phyloP scores from a whole-genome alignment of 805 yeast species.

The Metschnikowia dekortorum region DNA sequence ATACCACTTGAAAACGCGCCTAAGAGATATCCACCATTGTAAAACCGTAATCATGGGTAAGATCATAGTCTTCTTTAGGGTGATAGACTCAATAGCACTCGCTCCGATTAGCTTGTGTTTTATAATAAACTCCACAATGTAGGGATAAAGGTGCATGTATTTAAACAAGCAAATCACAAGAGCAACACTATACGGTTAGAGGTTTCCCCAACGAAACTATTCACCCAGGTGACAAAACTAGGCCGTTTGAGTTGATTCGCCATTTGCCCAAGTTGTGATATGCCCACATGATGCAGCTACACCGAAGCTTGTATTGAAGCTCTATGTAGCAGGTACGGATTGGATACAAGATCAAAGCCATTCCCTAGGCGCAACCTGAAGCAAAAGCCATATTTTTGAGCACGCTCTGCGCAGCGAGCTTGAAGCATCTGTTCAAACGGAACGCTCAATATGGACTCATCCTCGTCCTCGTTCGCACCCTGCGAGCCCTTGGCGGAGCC shows the following conservation, averaged over 20 bases:
- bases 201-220: no score
- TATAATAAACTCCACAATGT: not conserved
- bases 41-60: no score
- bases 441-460: slow-evolving; percentile 15
- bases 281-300: not conserved
- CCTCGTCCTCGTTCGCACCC: slow-evolving; percentile 24
- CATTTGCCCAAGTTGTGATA: no score
- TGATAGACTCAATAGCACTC: no score
- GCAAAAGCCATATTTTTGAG: slow-evolving; percentile 9
- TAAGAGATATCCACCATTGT: no score
- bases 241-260: no score
- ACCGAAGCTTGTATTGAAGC: slow-evolving; percentile 5
- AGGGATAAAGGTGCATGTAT: no score
- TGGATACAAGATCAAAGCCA: slow-evolving; percentile 11
- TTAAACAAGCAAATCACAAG: no score
- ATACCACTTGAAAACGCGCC: slow-evolving; percentile 3
- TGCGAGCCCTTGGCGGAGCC: slow-evolving; percentile 8
- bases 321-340: slow-evolving; percentile 8
- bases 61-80: no score
- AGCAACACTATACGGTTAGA: no score
- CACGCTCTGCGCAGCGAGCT: slow-evolving; percentile 19
- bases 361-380: slow-evolving; percentile 12
- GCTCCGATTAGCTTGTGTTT: not conserved
- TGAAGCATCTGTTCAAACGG: slow-evolving; percentile 22
- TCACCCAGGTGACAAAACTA: no score